Evolutionary conservation across 2,329 filamentous ascomycete species (phyloP).

Genomic region (Piedraia hortae): DNA sequence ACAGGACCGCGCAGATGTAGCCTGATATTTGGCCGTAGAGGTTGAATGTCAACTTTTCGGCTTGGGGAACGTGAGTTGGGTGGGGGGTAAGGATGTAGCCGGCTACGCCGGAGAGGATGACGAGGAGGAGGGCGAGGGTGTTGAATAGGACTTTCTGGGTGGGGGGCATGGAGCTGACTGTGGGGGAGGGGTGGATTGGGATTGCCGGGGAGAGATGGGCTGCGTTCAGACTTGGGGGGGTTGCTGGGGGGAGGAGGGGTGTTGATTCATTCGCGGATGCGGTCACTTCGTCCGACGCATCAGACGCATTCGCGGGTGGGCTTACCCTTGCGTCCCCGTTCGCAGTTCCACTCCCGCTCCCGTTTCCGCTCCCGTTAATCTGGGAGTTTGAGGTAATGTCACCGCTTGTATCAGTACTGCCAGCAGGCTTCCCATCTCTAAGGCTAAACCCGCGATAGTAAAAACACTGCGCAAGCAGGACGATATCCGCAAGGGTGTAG

Average conservation of each 20-base stretch:
- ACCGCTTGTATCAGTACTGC: conserved; percentile 3
- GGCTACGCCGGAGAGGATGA: conserved; percentile 53
- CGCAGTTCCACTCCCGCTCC: conserved; percentile 10
- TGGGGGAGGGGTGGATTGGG: conserved; percentile 12
- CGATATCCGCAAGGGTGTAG: conserved; percentile 66
- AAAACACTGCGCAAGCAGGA: conserved; percentile 71
- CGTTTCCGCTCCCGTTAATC: conserved; percentile 4
- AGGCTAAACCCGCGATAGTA: conserved; percentile 81
- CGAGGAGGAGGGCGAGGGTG: conserved; percentile 44
- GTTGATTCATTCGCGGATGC: too few species aligned
- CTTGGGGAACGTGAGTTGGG: conserved; percentile 7
- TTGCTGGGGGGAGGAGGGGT: conserved; percentile 63
- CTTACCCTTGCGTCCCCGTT: not conserved
- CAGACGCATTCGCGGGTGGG: conserved; percentile 12
- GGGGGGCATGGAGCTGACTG: conserved; percentile 15
- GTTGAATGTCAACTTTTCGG: conserved; percentile 36
- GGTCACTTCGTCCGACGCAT: conserved; percentile 35
- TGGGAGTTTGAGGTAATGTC: too few species aligned
- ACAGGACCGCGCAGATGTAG: conserved; percentile 69
- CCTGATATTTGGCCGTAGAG: conserved; percentile 70
- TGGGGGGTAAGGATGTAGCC: conserved; percentile 55
- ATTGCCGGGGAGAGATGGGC: conserved; percentile 6
- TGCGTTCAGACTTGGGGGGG: conserved; percentile 39
- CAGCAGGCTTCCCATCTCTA: conserved; percentile 33
- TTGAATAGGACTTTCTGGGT: conserved; percentile 40